Conservation (phyloP, 1,139 yeast genomes). For the Yamadazyma diospyri region DNA sequence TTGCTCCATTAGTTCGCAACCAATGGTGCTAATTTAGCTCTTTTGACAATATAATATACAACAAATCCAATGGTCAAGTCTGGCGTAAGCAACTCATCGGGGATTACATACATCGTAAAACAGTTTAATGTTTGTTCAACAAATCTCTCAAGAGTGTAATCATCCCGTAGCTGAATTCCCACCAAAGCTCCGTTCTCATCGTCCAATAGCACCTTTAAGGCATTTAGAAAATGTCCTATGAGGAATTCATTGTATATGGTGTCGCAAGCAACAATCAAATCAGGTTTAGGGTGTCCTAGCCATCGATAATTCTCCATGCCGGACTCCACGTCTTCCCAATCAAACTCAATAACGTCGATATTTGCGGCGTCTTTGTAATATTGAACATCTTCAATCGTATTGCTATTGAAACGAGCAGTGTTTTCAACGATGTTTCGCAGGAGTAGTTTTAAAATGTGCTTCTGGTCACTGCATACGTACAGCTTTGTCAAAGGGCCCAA, state of each 20-base stretch:
- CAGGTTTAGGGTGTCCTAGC: constrained; percentile 22
- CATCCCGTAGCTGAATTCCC: constrained; percentile 56
- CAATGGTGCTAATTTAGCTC: constrained; percentile 1
- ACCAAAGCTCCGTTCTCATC: constrained; percentile 36
- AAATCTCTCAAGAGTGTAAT: constrained; percentile 48
- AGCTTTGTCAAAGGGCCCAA: constrained; percentile 34
- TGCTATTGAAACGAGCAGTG: constrained; percentile 9
- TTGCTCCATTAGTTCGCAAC: constrained; percentile 7
- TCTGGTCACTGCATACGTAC: constrained; percentile 64
- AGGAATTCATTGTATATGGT: constrained; percentile 67
- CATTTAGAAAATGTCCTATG: constrained; percentile 46
- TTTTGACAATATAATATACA: constrained; percentile 31
- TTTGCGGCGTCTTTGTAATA: background rate
- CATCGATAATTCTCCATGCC: constrained; percentile 25
- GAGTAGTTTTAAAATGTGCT: constrained; percentile 50
- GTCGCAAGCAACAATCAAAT: constrained; percentile 61
- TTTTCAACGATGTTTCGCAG: constrained; percentile 44
- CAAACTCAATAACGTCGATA: constrained; percentile 51
- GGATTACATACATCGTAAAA: constrained; percentile 25
- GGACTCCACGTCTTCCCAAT: constrained; percentile 56
- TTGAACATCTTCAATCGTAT: constrained; percentile 1
- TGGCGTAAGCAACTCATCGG: constrained; percentile 23
- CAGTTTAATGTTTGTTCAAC: constrained; percentile 23
- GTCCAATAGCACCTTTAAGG: constrained; percentile 35
- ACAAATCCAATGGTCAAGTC: constrained; percentile 40